These are phyloP conservation scores for Suillus decipiens DNA, from an alignment of 768 basidiomycete species.

Conservation along the genomic window DNA sequence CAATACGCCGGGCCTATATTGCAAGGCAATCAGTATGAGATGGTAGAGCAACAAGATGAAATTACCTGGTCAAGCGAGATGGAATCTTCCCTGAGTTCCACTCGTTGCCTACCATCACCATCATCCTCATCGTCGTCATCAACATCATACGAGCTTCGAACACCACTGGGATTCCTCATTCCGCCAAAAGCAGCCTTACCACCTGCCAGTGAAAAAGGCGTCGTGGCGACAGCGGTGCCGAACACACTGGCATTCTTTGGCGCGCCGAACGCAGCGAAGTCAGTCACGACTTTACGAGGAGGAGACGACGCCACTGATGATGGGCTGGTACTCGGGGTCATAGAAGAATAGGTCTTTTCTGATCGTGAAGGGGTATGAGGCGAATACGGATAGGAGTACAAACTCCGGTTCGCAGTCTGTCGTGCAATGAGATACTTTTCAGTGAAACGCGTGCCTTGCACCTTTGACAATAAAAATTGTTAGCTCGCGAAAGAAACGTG, in stretches of 20 bases:
- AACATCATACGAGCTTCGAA: slow-evolving; percentile 42
- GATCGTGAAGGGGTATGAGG: slow-evolving; percentile 48
- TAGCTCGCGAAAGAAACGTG: slow-evolving; percentile 8
- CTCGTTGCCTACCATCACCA: slow-evolving; percentile 62
- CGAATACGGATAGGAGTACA: slow-evolving; percentile 55
- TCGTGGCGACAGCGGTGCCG: slow-evolving; percentile 78
- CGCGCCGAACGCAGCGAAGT: slow-evolving; percentile 86
- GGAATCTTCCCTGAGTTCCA: slow-evolving; percentile 78
- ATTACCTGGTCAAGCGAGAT: slow-evolving; percentile 92
- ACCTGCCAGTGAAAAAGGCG: slow-evolving; percentile 77
- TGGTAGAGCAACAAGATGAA: slow-evolving; percentile 9
- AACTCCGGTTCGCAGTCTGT: slow-evolving; percentile 52
- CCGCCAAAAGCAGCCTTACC: slow-evolving; percentile 86
- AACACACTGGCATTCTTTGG: slow-evolving; percentile 77
- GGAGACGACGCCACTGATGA: slow-evolving; percentile 52
- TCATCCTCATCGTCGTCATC: slow-evolving; percentile 80
- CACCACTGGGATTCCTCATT: slow-evolving; percentile 50
- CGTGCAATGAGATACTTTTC: slow-evolving; percentile 90
- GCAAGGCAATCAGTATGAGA: slow-evolving; percentile 12
- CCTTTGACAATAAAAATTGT: slow-evolving; percentile 45
- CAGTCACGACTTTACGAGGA: slow-evolving; percentile 83
- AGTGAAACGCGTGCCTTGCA: slow-evolving; percentile 93
- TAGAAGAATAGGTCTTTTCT: slow-evolving; percentile 36
- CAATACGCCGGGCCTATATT: slow-evolving; percentile 73
- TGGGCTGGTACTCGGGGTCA: slow-evolving; percentile 30